Evolutionary conservation across 139 green algal genomes (phyloP).

Genomic region (Chlamydomonas urium): DNA sequence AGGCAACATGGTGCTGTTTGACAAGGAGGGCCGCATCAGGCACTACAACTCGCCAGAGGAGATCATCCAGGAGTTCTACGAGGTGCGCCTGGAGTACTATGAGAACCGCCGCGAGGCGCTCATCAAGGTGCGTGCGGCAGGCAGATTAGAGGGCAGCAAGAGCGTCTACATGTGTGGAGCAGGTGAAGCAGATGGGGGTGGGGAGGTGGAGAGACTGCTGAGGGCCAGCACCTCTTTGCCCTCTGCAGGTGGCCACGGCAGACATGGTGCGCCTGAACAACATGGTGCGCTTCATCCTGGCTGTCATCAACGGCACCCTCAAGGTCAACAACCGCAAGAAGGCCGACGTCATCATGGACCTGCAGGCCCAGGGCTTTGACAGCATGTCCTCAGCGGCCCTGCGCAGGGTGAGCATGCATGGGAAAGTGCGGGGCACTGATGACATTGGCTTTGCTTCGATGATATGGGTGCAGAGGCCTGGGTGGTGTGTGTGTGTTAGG

Average conservation of each 20-base stretch:
- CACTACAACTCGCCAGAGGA: slow-evolving; percentile 79
- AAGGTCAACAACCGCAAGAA: slow-evolving; percentile 82
- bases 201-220: no score
- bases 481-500: no score
- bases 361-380: slow-evolving; percentile 77
- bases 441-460: no score
- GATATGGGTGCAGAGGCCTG: no score
- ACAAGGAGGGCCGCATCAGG: slow-evolving; percentile 81
- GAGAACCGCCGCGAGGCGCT: slow-evolving; percentile 61
- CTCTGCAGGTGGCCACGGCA: slow-evolving; percentile 60
- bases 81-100: slow-evolving; percentile 85
- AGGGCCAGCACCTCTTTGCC: no score
- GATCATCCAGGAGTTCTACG: slow-evolving; percentile 90
- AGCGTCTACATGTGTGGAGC: no score
- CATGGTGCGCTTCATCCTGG: slow-evolving; percentile 90
- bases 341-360: slow-evolving; percentile 78
- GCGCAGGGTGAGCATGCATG: no score
- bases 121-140: slow-evolving; percentile 64
- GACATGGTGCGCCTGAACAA: slow-evolving; percentile 81
- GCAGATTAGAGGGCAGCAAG: no score
- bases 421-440: no score
- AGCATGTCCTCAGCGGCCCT: slow-evolving; percentile 1
- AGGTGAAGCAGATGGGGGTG: no score
- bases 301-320: slow-evolving; percentile 81
- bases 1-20: slow-evolving; percentile 99